Base-by-base conservation (phyloP, 176 grass and related monocot species). In the Cenchrus fungigraminus region DNA sequence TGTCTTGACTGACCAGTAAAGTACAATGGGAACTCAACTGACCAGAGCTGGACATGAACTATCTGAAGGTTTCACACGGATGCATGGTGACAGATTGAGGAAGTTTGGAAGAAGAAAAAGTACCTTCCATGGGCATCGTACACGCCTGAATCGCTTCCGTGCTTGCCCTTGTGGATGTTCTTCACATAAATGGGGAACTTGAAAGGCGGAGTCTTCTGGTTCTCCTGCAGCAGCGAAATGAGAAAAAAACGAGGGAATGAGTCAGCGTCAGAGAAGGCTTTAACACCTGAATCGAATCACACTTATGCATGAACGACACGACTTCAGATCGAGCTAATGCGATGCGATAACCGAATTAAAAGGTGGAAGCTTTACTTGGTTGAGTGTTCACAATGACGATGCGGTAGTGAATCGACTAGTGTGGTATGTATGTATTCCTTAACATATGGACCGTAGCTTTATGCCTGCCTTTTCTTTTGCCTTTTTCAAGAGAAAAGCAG, bases 81-180 rank as follows among this genome's bases (percentile, higher is more conserved):
- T 31, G 31, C 31, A 31, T 82, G 55, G 58, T 20, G 37, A 63
- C 76, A 62, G n/a, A 47, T 66, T 31, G 31, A 31, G 17, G 43
- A 6, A 15, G 37, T 76, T 28, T 12, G 5, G 53, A n/a, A 12
- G 2, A 12, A 51, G n/a, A 51, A 42, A 34, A 62, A 4, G 12
- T 93, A 93, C 91, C 91, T 97, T 79, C 94, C 94, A 20, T 90
- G 58, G 15, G 53, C 50, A 17, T 97, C 91, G 44, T 97, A 97
- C 32, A 89, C 86, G 15, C 89, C 91, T 12, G 91, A 91, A 51
- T 97, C 89, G 73, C 94, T 97, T 44, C 91, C 91, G 45, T 97
- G 94, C 68, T 91, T 93, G 22, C 89, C 94, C 55, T 84, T 91
- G 43, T 97, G 78, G 25, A 97, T 97, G 87, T 93, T 90, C 63